A percentile compares a stretch with the other conserved stretches of the same genome.
Evolutionary conservation across 768 basidiomycete species (phyloP).

Genomic region (Rhodotorula sphaerocarpa): DNA sequence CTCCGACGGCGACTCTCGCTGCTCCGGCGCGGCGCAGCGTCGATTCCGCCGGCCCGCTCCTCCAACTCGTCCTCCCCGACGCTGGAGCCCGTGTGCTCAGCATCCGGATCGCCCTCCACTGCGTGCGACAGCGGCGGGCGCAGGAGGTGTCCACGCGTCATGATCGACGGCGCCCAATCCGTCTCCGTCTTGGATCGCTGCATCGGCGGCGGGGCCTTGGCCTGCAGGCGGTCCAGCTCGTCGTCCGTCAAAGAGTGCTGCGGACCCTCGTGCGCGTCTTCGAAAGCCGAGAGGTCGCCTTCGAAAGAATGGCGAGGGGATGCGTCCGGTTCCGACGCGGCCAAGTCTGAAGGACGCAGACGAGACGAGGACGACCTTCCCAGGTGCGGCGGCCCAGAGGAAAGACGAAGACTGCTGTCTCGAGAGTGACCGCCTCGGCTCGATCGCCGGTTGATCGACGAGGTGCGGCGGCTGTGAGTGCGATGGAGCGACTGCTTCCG

Average conservation of each 20-base stretch:
- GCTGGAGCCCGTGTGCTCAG: background rate
- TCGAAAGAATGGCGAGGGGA: constrained; percentile 25
- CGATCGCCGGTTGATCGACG: constrained; percentile 1
- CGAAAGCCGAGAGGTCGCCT: constrained; percentile 1
- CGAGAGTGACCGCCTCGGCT: background rate
- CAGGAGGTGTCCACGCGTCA: no score
- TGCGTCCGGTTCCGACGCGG: background rate
- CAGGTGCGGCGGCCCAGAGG: background rate
- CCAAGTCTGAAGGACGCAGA: background rate
- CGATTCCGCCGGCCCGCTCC: background rate
- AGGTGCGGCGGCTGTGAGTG: constrained; percentile 4
- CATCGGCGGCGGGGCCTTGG: constrained; percentile 28
- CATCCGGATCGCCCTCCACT: no score
- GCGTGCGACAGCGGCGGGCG: no score
- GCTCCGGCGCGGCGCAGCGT: background rate
- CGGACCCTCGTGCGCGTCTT: background rate
- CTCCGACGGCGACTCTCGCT: background rate
- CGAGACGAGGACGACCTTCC: background rate
- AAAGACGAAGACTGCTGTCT: no score
- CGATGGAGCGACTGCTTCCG: constrained; percentile 18
- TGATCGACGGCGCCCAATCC: no score
- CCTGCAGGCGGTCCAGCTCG: constrained; percentile 27
- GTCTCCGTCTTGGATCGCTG: constrained; percentile 25
- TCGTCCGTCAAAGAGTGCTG: constrained; percentile 26
- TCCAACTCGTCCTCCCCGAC: constrained; percentile 28